Evolutionary conservation across 106 monocot species (phyloP).

Genomic region (Hemerocallis citrina): DNA sequence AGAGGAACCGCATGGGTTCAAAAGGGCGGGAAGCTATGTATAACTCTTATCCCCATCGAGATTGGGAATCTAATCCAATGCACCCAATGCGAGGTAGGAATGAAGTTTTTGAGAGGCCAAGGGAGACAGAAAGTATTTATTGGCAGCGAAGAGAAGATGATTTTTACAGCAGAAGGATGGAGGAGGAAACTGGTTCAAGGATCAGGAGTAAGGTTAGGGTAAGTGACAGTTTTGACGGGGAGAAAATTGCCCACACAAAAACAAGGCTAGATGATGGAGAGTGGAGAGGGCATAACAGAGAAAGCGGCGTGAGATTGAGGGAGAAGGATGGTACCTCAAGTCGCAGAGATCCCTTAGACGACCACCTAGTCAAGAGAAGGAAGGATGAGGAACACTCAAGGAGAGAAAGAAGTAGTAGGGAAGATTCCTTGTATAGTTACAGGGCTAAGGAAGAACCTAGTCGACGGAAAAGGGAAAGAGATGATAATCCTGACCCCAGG

Average conservation of each 20-base stretch:
- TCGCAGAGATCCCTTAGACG: slow-evolving; percentile 36
- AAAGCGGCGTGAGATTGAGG: slow-evolving; percentile 26
- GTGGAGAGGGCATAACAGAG: slow-evolving; percentile 42
- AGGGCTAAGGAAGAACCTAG: slow-evolving; percentile 40
- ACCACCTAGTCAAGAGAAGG: slow-evolving; percentile 40
- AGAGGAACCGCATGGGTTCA: slow-evolving; percentile 13
- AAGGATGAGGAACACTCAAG: slow-evolving; percentile 58
- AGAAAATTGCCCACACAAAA: slow-evolving; percentile 32
- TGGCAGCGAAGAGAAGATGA: slow-evolving; percentile 58
- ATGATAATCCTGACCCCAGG: slow-evolving; percentile 35
- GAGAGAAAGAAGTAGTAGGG: slow-evolving; percentile 52
- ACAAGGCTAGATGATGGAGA: slow-evolving; percentile 66
- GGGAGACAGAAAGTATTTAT: slow-evolving; percentile 26
- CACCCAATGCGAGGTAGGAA: slow-evolving; percentile 35
- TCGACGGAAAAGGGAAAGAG: slow-evolving; percentile 43
- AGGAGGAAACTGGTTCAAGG: slow-evolving; percentile 42
- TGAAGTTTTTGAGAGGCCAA: slow-evolving; percentile 48
- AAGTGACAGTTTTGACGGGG: slow-evolving; percentile 44
- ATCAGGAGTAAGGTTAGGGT: slow-evolving; percentile 39
- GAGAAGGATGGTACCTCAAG: slow-evolving; percentile 43
- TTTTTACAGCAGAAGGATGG: slow-evolving; percentile 33
- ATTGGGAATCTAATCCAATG: slow-evolving; percentile 24
- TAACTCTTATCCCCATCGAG: slow-evolving; percentile 31
- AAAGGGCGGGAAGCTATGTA: slow-evolving; percentile 36
- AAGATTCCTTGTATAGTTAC: slow-evolving; percentile 36